phyloP scores from a whole-genome alignment of 2,329 filamentous ascomycete genomes.

The Huntiella abstrusa region DNA sequence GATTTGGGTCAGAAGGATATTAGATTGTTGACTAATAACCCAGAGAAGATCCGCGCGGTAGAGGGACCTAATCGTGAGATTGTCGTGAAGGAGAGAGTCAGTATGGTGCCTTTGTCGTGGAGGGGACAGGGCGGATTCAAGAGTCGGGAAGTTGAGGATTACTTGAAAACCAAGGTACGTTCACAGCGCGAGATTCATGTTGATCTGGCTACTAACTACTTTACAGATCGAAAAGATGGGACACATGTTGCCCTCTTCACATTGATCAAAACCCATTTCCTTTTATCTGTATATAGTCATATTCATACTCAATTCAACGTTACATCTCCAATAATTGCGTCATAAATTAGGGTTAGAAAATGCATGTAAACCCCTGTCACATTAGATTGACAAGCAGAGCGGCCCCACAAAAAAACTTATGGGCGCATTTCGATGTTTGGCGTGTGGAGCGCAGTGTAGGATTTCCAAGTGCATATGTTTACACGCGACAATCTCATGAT shows the following conservation, averaged over 20 bases:
- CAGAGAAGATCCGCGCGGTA: slow-evolving; percentile 86
- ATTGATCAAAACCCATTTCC: too few species aligned
- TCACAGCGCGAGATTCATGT: neutral
- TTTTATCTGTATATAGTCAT: too few species aligned
- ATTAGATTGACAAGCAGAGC: too few species aligned
- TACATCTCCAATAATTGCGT: too few species aligned
- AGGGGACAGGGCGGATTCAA: slow-evolving; percentile 66
- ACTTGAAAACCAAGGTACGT: slow-evolving; percentile 76
- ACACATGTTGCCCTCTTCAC: slow-evolving; percentile 41
- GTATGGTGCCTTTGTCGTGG: slow-evolving; percentile 94
- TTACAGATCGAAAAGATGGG: slow-evolving; percentile 71
- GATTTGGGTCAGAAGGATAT: slow-evolving; percentile 70
- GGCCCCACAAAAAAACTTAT: too few species aligned
- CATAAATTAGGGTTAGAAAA: too few species aligned
- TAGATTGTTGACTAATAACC: slow-evolving; percentile 82
- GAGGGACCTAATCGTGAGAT: slow-evolving; percentile 83
- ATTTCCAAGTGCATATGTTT: too few species aligned
- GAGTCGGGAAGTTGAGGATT: slow-evolving; percentile 79
- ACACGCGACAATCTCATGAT: too few species aligned
- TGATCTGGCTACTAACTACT: slow-evolving; percentile 8
- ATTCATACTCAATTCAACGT: too few species aligned
- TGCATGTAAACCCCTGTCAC: too few species aligned
- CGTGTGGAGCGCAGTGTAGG: too few species aligned
- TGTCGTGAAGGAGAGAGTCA: slow-evolving; percentile 70
- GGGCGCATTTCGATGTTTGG: too few species aligned